Conservation (phyloP, 1,284 basidiomycete species). For the Earliella scabrosa region DNA sequence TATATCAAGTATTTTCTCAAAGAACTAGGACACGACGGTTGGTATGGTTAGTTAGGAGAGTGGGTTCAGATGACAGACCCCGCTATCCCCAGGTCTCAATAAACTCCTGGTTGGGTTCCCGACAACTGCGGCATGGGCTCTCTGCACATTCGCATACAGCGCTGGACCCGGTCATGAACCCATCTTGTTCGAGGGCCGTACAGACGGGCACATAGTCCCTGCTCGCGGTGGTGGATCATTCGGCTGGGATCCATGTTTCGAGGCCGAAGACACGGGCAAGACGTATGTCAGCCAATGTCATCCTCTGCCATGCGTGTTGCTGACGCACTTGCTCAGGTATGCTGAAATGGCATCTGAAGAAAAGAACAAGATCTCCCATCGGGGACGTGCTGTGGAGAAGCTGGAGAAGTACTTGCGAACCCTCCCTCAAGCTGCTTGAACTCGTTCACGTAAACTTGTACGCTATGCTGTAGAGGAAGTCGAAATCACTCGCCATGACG, state of each 20-base stretch:
- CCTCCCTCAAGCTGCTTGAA: constrained; percentile 5
- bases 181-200: constrained; percentile 91
- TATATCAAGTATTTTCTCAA: constrained; percentile 96
- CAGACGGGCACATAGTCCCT: constrained; percentile 87
- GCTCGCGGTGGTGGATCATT: constrained; percentile 79
- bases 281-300: constrained; percentile 62
- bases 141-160: constrained; percentile 97
- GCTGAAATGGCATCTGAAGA: constrained; percentile 90
- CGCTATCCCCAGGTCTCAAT: constrained; percentile 69
- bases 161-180: constrained; percentile 81
- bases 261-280: constrained; percentile 74
- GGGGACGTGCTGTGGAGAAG: constrained; percentile 87
- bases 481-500: no score
- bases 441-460: no score
- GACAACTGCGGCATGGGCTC: constrained; percentile 82
- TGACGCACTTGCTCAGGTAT: constrained; percentile 56
- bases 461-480: no score
- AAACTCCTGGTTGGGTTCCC: constrained; percentile 85
- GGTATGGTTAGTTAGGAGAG: neutral
- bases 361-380: constrained; percentile 92
- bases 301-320: neutral
- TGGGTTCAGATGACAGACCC: neutral
- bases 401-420: constrained; percentile 69
- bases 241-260: constrained; percentile 94
- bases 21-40: constrained; percentile 79